phyloP scores from a whole-genome alignment of 2,329 filamentous ascomycete genomes.

The Aspergillus brasiliensis region DNA sequence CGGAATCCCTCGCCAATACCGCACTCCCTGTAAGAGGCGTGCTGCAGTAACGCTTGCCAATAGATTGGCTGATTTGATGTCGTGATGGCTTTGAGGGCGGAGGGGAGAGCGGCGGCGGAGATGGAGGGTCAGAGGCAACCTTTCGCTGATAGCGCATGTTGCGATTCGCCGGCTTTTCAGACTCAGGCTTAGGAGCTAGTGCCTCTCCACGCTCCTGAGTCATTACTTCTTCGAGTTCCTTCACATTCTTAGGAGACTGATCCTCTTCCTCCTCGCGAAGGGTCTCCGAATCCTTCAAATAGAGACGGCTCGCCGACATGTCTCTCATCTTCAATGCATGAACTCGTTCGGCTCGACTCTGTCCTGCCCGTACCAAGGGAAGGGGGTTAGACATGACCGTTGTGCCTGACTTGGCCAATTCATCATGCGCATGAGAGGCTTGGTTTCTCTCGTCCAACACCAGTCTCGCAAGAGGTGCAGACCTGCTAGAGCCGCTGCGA shows the following conservation, averaged over 20 bases:
- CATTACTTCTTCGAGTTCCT: neutral
- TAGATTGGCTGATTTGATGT: slow-evolving; percentile 13
- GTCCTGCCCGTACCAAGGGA: slow-evolving; percentile 18
- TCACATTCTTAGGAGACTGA: neutral
- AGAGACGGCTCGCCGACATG: slow-evolving; percentile 27
- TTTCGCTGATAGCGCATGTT: slow-evolving; percentile 17
- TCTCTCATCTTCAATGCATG: slow-evolving; percentile 33
- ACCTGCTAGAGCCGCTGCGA: neutral
- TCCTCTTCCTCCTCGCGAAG: slow-evolving; percentile 1
- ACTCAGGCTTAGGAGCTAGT: neutral
- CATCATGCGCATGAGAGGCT: neutral
- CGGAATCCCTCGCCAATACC: slow-evolving; percentile 11
- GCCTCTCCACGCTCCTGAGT: neutral
- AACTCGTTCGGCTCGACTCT: slow-evolving; percentile 27
- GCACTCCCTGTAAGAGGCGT: slow-evolving; percentile 12
- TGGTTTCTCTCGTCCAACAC: neutral
- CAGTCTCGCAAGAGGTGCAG: neutral
- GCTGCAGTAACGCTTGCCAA: slow-evolving; percentile 21
- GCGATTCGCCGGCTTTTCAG: slow-evolving; percentile 14
- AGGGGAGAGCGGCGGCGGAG: slow-evolving; percentile 30
- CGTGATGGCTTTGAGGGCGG: slow-evolving; percentile 25
- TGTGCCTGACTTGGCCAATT: slow-evolving; percentile 2
- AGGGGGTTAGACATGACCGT: slow-evolving; percentile 6
- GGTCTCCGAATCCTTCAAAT: slow-evolving; percentile 15
- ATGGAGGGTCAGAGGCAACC: slow-evolving; percentile 26